Evolutionary conservation across 768 basidiomycete genomes (phyloP).

Genomic region (Pulveroboletus frians): DNA sequence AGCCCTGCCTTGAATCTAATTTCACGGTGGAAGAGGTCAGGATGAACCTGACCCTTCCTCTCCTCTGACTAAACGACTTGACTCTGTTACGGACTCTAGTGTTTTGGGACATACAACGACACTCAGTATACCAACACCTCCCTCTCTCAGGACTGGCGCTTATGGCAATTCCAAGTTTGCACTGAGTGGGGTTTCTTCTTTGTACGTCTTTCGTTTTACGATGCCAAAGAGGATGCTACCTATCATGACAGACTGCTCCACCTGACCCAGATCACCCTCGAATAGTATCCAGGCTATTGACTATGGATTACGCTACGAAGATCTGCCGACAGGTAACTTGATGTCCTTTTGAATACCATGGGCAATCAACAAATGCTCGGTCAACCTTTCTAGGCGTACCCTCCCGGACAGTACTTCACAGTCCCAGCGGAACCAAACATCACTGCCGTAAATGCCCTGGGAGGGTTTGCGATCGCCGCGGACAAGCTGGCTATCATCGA

Average conservation of each 20-base stretch:
- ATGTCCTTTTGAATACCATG: background rate
- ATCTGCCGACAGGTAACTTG: conserved; percentile 57
- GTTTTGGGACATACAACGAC: conserved; percentile 82
- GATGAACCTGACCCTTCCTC: background rate
- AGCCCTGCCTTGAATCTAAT: conserved; percentile 46
- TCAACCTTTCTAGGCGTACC: conserved; percentile 51
- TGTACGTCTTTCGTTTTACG: conserved; percentile 35
- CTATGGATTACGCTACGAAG: conserved; percentile 64
- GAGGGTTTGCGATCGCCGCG: conserved; percentile 77
- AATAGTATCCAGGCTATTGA: conserved; percentile 76
- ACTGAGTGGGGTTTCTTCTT: conserved; percentile 95
- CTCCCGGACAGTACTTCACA: conserved; percentile 66
- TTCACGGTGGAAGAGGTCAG: conserved; percentile 47
- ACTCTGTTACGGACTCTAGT: conserved; percentile 38
- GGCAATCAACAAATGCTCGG: background rate
- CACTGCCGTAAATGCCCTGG: conserved; percentile 74
- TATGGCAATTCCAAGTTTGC: conserved; percentile 90
- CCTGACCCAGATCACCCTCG: conserved; percentile 63
- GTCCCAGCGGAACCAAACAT: conserved; percentile 77
- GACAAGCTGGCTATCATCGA: conserved; percentile 86
- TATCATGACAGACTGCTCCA: conserved; percentile 55
- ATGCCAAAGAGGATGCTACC: background rate
- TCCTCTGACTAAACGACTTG: background rate
- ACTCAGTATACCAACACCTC: conserved; percentile 55
- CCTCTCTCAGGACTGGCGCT: conserved; percentile 72